Evolutionary conservation across 148 eudicot genomes (phyloP).

Genomic region (Vaccinium vitisidaea): DNA sequence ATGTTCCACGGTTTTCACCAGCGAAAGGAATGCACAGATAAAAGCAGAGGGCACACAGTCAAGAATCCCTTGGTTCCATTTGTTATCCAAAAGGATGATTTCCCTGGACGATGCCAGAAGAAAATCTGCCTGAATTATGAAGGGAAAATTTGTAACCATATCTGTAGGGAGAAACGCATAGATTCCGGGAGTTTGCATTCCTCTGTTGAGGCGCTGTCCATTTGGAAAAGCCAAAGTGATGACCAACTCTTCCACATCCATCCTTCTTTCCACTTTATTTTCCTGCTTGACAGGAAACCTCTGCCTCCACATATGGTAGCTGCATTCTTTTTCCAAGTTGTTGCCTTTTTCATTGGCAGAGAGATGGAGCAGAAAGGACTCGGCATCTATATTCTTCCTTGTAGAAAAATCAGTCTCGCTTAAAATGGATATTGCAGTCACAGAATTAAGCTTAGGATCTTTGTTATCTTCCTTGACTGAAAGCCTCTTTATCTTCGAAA

Average conservation of each 20-base stretch:
- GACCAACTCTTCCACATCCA: constrained; percentile 62
- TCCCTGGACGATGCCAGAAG: constrained; percentile 68
- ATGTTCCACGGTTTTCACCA: constrained; percentile 36
- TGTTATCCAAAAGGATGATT: constrained; percentile 53
- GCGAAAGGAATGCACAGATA: constrained; percentile 41
- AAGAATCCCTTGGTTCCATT: constrained; percentile 70
- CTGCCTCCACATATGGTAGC: constrained; percentile 76
- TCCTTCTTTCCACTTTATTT: constrained; percentile 50
- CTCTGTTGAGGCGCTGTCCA: constrained; percentile 58
- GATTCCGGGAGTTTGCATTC: constrained; percentile 46
- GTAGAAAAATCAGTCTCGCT: constrained; percentile 41
- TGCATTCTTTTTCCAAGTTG: constrained; percentile 37
- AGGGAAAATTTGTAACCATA: constrained; percentile 66
- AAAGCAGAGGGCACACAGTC: constrained; percentile 56
- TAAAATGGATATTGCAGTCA: constrained; percentile 57
- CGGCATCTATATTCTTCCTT: constrained; percentile 52
- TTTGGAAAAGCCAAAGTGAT: constrained; percentile 67
- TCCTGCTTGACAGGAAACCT: constrained; percentile 53
- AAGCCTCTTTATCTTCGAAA: constrained; percentile 55
- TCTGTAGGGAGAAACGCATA: constrained; percentile 72
- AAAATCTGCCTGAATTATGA: constrained; percentile 73
- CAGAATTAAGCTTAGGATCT: constrained; percentile 33
- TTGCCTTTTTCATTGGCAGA: constrained; percentile 38
- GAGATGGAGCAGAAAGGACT: constrained; percentile 53
- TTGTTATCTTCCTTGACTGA: constrained; percentile 54